Evolutionary conservation across 75 land plant species (phyloP).

Genomic region (Cryptomeria japonica): DNA sequence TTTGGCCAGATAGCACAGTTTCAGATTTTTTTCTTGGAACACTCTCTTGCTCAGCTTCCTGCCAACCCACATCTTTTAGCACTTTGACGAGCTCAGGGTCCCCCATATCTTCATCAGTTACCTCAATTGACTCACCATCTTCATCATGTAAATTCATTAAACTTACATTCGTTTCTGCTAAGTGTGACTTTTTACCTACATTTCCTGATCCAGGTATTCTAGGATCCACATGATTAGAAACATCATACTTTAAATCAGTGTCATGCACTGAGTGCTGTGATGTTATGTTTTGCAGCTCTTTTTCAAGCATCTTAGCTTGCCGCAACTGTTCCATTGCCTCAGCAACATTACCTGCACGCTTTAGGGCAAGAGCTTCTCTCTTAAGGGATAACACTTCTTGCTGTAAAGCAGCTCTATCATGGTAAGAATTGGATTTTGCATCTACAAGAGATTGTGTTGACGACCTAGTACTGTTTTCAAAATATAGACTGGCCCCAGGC

Average conservation of each 20-base stretch:
- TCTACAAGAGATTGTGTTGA: constrained; percentile 21
- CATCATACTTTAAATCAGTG: neutral
- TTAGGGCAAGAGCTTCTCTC: constrained; percentile 60
- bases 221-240: constrained; percentile 2
- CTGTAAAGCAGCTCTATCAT: constrained; percentile 27
- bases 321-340: constrained; percentile 63
- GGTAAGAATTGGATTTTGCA: constrained; percentile 25
- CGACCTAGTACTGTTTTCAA: neutral
- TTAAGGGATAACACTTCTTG: constrained; percentile 49
- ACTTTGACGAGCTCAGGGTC: constrained; percentile 38
- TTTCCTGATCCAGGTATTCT: constrained; percentile 4
- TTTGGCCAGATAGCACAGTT: no score
- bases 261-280: constrained; percentile 19
- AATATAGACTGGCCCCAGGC: neutral
- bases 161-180: neutral
- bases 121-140: constrained; percentile 35
- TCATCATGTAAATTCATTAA: constrained; percentile 8
- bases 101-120: constrained; percentile 53
- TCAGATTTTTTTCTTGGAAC: neutral
- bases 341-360: constrained; percentile 64
- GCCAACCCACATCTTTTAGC: constrained; percentile 38
- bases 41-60: constrained; percentile 25
- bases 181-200: neutral
- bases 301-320: constrained; percentile 73
- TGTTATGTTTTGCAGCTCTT: constrained; percentile 37